phyloP scores from a whole-genome alignment of 2,329 filamentous ascomycete genomes.

The Sordariomycetes sp. region DNA sequence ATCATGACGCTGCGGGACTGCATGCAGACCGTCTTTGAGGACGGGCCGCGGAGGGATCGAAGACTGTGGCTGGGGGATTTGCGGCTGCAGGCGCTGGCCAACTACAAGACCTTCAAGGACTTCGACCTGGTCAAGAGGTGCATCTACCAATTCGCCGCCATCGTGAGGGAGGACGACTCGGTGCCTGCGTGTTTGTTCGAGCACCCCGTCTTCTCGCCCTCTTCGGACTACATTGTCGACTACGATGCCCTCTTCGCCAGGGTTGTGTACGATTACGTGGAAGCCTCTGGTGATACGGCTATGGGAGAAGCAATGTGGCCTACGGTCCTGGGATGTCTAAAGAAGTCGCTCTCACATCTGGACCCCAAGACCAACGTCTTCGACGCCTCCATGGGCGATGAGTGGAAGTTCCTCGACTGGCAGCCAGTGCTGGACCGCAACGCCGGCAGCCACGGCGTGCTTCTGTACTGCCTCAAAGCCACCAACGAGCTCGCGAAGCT shows the following conservation, averaged over 20 bases:
- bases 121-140: conserved; percentile 22
- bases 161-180: conserved; percentile 19
- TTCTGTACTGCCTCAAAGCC: conserved; percentile 17
- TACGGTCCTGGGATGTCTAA: conserved; percentile 18
- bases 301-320: conserved; percentile 18
- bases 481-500: conserved; percentile 16
- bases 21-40: conserved; percentile 28
- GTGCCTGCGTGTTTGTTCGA: conserved; percentile 24
- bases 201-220: conserved; percentile 16
- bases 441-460: conserved; percentile 19
- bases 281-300: conserved; percentile 17
- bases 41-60: conserved; percentile 25
- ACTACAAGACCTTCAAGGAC: conserved; percentile 24
- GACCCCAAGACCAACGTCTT: conserved; percentile 12
- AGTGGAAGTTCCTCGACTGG: conserved; percentile 24
- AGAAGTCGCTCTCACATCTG: conserved; percentile 14
- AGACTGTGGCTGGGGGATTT: conserved; percentile 26
- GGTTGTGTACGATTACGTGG: conserved; percentile 20
- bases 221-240: conserved; percentile 24
- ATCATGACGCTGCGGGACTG: conserved; percentile 23
- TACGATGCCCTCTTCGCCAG: conserved; percentile 23
- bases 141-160: conserved; percentile 22
- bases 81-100: conserved; percentile 23
- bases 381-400: conserved; percentile 6
- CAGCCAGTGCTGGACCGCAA: conserved; percentile 14